Evolutionary conservation across 257 asterid species (phyloP).

Genomic region (Penstemon barbatus): DNA sequence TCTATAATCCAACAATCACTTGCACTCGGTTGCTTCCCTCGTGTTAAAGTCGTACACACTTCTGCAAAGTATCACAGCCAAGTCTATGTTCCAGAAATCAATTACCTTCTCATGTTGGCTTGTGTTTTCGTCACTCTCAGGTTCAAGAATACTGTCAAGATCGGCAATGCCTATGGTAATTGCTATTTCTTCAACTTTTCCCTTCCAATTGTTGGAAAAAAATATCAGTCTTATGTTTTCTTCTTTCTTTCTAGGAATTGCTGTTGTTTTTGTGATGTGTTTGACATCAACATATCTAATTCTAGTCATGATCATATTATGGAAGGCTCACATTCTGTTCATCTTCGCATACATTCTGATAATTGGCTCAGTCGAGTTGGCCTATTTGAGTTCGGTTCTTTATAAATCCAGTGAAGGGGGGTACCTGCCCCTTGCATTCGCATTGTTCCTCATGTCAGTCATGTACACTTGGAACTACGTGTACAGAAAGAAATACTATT

Average conservation of each 20-base stretch:
- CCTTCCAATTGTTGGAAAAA: too few relatives aligned
- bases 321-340: conserved; percentile 55
- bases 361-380: conserved; percentile 43
- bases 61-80: conserved; percentile 50
- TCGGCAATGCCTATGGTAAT: conserved; percentile 62
- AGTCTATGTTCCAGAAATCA: conserved; percentile 57
- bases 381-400: conserved; percentile 49
- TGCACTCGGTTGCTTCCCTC: conserved; percentile 61
- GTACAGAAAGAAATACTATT: conserved; percentile 45
- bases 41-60: conserved; percentile 54
- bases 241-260: conserved; percentile 44
- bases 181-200: not conserved
- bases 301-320: conserved; percentile 56
- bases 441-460: conserved; percentile 40
- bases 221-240: not conserved
- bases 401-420: conserved; percentile 61
- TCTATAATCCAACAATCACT: conserved; percentile 62
- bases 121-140: conserved; percentile 48
- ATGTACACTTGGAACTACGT: conserved; percentile 59
- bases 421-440: conserved; percentile 50
- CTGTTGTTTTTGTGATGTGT: conserved; percentile 60
- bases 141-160: conserved; percentile 40
- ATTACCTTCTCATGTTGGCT: conserved; percentile 55
- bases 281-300: conserved; percentile 50
- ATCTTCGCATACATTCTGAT: conserved; percentile 31